These are phyloP conservation scores for Pachysolen tannophilus DNA, from an alignment of 805 yeast species.

Conservation along the genomic window DNA sequence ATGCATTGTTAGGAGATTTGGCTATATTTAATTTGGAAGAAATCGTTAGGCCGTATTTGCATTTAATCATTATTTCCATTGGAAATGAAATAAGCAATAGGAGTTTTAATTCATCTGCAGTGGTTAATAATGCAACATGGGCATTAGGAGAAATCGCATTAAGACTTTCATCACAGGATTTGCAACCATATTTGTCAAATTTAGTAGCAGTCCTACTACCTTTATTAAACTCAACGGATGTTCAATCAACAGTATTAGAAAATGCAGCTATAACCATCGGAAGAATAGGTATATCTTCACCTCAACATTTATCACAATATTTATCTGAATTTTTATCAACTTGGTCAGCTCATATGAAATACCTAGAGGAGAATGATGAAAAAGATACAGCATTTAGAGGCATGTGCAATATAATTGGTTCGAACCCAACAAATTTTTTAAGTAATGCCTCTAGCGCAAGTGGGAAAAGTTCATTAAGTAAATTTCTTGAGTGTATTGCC, in stretches of 20 bases:
- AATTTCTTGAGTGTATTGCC: constrained; percentile 53
- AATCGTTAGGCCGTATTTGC: constrained; percentile 38
- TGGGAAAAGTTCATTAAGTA: constrained; percentile 38
- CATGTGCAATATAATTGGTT: constrained; percentile 58
- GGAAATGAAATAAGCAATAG: constrained; percentile 58
- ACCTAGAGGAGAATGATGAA: constrained; percentile 73
- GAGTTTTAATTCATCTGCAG: constrained; percentile 44
- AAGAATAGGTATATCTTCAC: constrained; percentile 60
- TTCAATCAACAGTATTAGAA: constrained; percentile 63
- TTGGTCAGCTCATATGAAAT: constrained; percentile 68
- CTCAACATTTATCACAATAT: constrained; percentile 52
- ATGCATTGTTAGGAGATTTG: constrained; percentile 86
- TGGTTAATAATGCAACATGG: constrained; percentile 90
- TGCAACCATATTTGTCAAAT: constrained; percentile 46
- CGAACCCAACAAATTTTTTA: constrained; percentile 61
- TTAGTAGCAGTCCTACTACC: constrained; percentile 51
- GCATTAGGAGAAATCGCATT: constrained; percentile 81
- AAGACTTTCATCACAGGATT: constrained; percentile 36
- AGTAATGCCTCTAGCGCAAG: constrained; percentile 34
- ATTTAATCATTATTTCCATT: constrained; percentile 53
- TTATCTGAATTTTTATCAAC: constrained; percentile 47
- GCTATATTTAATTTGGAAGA: constrained; percentile 48
- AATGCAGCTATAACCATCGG: constrained; percentile 90
- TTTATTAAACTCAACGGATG: constrained; percentile 44
- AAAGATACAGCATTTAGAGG: constrained; percentile 85